Conservation (phyloP, 495 filamentous ascomycete genomes). For the Chaetomium cochliodes region DNA sequence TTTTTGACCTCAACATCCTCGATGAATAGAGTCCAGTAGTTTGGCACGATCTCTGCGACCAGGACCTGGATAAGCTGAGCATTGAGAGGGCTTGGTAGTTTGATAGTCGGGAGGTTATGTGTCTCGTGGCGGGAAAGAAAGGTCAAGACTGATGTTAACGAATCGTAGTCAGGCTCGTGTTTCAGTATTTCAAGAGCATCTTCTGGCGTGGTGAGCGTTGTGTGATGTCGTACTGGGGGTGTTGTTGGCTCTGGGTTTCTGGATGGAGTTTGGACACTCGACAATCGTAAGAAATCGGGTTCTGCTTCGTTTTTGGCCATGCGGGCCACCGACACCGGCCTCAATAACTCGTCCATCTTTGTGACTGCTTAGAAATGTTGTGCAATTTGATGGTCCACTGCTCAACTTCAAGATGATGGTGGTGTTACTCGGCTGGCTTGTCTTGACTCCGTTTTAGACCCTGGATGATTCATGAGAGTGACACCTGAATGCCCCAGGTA, state of each 20-base stretch:
- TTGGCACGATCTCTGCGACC: slow-evolving; percentile 66
- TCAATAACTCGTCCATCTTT: slow-evolving; percentile 53
- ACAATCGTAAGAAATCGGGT: slow-evolving; percentile 24
- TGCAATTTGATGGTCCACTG: no score
- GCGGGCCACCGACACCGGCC: slow-evolving; percentile 43
- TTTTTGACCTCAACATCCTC: slow-evolving; percentile 39
- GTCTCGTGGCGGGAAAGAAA: slow-evolving; percentile 49
- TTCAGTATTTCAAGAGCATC: slow-evolving; percentile 63
- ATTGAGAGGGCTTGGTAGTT: slow-evolving; percentile 59
- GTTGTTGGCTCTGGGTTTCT: slow-evolving; percentile 24
- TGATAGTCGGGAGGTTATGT: slow-evolving; percentile 54
- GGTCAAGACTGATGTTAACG: slow-evolving; percentile 52
- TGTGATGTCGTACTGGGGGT: slow-evolving; percentile 16
- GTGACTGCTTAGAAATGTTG: background rate
- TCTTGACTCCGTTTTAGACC: no score
- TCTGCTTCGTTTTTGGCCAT: slow-evolving; percentile 13
- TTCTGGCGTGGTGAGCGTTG: slow-evolving; percentile 44
- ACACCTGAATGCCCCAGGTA: no score
- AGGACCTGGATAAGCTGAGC: slow-evolving; percentile 70
- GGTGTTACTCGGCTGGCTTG: no score
- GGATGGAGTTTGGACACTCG: slow-evolving; percentile 11
- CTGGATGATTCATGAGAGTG: no score
- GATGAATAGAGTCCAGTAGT: slow-evolving; percentile 69
- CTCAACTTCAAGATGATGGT: no score
- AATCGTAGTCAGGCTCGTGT: slow-evolving; percentile 60